Percentiles rank a stretch among this genome's conserved stretches.
phyloP scores from a whole-genome alignment of 2,329 filamentous ascomycete species.

The Aspergillus pseudotamarii region DNA sequence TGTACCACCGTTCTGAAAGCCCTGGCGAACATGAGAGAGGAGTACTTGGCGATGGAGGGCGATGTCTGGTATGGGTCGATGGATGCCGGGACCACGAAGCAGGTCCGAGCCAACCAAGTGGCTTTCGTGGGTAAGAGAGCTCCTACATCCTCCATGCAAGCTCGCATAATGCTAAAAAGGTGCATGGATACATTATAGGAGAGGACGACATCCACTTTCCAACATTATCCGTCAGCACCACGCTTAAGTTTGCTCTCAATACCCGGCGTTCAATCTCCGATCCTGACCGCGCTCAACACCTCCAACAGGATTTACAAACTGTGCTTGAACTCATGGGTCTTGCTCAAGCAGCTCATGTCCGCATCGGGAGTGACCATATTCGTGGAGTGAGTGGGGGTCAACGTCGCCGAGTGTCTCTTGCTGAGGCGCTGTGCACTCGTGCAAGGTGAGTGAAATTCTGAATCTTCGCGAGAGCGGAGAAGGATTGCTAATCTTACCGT shows the following conservation, averaged over 20 bases:
- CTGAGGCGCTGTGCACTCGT: conserved; percentile 75
- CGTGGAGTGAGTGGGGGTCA: conserved; percentile 77
- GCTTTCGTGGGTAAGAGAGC: background rate
- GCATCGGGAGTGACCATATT: conserved; percentile 82
- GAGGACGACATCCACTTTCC: conserved; percentile 43
- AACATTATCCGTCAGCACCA: background rate
- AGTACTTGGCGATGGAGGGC: conserved; percentile 62
- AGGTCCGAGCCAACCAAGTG: background rate
- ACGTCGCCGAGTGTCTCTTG: conserved; percentile 75
- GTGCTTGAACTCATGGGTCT: background rate
- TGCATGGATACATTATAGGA: background rate
- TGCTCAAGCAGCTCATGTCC: conserved; percentile 53
- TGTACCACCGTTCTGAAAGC: conserved; percentile 70
- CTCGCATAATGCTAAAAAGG: background rate
- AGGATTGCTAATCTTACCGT: conserved; percentile 48
- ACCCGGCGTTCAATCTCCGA: background rate
- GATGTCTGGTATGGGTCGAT: conserved; percentile 55
- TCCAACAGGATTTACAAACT: background rate
- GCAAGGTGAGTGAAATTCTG: conserved; percentile 39
- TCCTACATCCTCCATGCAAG: background rate
- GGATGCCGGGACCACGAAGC: background rate
- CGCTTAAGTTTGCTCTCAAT: conserved; percentile 4
- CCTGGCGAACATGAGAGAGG: conserved; percentile 65
- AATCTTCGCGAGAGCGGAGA: background rate
- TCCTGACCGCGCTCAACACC: background rate